Percentiles rank a stretch among this genome's conserved stretches.
Conservation (phyloP, 2,329 filamentous ascomycete species). For the Pochonia chlamydosporia region DNA sequence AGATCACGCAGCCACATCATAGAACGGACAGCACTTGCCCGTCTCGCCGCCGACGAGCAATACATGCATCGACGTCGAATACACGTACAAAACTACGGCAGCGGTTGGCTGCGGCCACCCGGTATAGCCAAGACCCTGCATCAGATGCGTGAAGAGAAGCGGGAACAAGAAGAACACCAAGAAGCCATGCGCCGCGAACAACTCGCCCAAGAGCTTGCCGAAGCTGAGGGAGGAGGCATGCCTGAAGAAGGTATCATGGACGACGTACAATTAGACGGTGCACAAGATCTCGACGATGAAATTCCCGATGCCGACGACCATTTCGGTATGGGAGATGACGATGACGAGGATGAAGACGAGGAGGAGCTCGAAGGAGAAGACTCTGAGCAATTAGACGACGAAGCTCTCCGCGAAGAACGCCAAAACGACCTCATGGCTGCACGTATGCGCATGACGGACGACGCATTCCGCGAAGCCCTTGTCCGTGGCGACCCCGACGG, state of each 20-base stretch:
- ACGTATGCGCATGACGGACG: constrained; percentile 51
- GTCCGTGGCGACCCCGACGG: constrained; percentile 43
- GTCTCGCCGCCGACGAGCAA: constrained; percentile 71
- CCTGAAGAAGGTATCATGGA: constrained; percentile 44
- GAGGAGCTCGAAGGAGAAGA: constrained; percentile 36
- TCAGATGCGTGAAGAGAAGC: constrained; percentile 81
- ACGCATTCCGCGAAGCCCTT: constrained; percentile 56
- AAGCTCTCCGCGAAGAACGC: constrained; percentile 35
- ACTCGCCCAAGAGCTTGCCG: constrained; percentile 67
- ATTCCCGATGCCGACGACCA: constrained; percentile 56
- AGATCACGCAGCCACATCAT: constrained; percentile 39
- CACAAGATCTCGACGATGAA: constrained; percentile 63
- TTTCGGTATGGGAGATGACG: constrained; percentile 42
- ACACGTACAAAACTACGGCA: constrained; percentile 82
- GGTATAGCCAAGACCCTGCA: constrained; percentile 85
- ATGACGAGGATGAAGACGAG: constrained; percentile 34
- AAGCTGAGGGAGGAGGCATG: constrained; percentile 44
- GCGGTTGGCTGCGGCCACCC: constrained; percentile 83
- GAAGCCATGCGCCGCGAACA: constrained; percentile 66
- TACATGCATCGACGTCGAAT: constrained; percentile 69
- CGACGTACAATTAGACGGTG: constrained; percentile 50
- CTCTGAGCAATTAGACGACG: constrained; percentile 33
- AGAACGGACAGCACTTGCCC: constrained; percentile 58
- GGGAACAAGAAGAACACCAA: constrained; percentile 81
- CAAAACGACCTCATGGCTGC: constrained; percentile 44